These are phyloP conservation scores for Lepiota subincarnata DNA, from an alignment of 768 basidiomycete genomes.

Conservation along the genomic window DNA sequence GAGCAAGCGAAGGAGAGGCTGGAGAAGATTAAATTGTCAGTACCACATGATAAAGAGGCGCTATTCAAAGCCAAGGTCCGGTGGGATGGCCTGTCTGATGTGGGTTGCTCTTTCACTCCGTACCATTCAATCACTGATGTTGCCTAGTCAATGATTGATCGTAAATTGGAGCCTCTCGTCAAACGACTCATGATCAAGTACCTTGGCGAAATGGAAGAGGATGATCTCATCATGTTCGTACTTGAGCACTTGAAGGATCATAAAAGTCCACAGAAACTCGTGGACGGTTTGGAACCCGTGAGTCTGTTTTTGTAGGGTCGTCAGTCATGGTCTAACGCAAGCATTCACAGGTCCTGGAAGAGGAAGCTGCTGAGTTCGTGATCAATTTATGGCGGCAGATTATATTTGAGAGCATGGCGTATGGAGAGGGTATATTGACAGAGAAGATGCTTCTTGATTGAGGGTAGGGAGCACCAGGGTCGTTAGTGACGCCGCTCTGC, in stretches of 20 bases:
- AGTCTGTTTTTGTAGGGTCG: slow-evolving; percentile 27
- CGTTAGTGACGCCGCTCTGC: slow-evolving; percentile 25
- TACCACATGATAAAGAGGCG: slow-evolving; percentile 74
- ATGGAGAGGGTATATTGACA: slow-evolving; percentile 83
- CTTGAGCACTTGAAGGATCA: slow-evolving; percentile 91
- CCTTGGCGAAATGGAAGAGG: slow-evolving; percentile 89
- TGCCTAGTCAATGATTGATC: slow-evolving; percentile 70
- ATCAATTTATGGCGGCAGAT: slow-evolving; percentile 85
- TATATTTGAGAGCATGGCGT: slow-evolving; percentile 94
- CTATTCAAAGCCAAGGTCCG: slow-evolving; percentile 83
- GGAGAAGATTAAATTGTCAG: slow-evolving; percentile 68
- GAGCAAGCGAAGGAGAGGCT: slow-evolving; percentile 78
- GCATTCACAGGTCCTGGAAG: slow-evolving; percentile 74
- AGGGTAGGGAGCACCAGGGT: slow-evolving; percentile 9
- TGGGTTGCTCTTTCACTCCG: slow-evolving; percentile 34
- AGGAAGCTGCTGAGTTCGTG: slow-evolving; percentile 81
- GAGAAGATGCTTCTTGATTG: slow-evolving; percentile 81
- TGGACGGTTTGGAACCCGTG: slow-evolving; percentile 90
- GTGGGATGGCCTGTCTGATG: slow-evolving; percentile 90
- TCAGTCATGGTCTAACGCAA: background rate
- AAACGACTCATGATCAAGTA: slow-evolving; percentile 82
- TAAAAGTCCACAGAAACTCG: slow-evolving; percentile 77
- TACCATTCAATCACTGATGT: slow-evolving; percentile 15
- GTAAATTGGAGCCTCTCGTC: slow-evolving; percentile 82
- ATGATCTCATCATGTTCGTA: slow-evolving; percentile 91